Evolutionary conservation across 345 rosid genomes (phyloP), one percentile per base, ranked within the genome.

Genomic region (Turritis glabra): DNA sequence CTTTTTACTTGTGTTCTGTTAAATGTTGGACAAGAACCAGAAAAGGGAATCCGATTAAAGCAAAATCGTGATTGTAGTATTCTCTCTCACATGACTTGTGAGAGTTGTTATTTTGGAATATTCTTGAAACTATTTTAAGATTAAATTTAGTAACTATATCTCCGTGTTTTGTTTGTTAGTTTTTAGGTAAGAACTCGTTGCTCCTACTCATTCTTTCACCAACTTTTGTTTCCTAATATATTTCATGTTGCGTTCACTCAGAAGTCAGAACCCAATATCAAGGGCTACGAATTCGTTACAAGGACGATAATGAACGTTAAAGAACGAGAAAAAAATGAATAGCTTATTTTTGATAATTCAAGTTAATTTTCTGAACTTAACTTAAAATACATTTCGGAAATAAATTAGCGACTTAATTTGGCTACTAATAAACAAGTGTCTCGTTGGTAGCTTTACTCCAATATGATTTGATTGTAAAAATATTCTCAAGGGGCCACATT

Each of bases 31-130:
- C 35, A 53, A 29, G 75, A 71, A 71, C 38, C 38, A 60, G 47
- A 59, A 62, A 51, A 62, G 54, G 44, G 56, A 73, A 73, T 73
- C 77, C 77, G 71, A 73, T 64, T 64, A 43, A 73, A 73, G 56
- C 38, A 19, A 64, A 54, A 73, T 73, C 71, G 77, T 73, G 77
- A 73, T 63, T 73, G 55, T 73, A 73, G 76, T 52, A n/a, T 26
- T 38, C 23, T 29, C 60, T 69, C 43, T 69, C 55, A n/a, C 29
- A 58, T 48, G 21, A 32, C 27, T 59, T 33, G 26, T 56, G 73
- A 29, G 64, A n/a, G 62, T 19, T 38, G 69, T 61, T 61, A 44
- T 32, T 54, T 56, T 44, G 33, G 44, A 64, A 44, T 64, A 54
- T 55, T 55, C 29, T 74, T 44, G 48, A 3, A 64, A 51, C 44